These are phyloP conservation scores for Coniochaeta ligniaria DNA, from an alignment of 2,329 filamentous ascomycete species.

Conservation along the genomic window DNA sequence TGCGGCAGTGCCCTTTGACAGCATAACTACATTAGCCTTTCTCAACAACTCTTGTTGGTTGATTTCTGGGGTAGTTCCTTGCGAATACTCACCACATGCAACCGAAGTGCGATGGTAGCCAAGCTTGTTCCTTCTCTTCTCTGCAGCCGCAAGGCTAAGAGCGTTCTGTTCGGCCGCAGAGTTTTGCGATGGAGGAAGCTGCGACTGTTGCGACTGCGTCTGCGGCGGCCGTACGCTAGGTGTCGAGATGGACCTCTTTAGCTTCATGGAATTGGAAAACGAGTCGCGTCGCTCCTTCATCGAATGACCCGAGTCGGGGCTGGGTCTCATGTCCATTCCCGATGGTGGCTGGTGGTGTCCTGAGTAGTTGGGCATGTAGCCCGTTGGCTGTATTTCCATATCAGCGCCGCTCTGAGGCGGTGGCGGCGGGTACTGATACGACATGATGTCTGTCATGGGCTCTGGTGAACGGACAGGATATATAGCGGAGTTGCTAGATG, in stretches of 20 bases:
- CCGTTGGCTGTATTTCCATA: conserved; percentile 31
- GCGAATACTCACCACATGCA: conserved; percentile 73
- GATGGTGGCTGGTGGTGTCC: conserved; percentile 21
- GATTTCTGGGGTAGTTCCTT: background rate
- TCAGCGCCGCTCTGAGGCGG: conserved; percentile 32
- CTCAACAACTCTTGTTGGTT: background rate
- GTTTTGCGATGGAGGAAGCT: conserved; percentile 10
- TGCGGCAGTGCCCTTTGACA: conserved; percentile 77
- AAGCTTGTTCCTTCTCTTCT: conserved; percentile 74
- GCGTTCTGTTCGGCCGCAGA: conserved; percentile 24
- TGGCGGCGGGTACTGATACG: conserved; percentile 40
- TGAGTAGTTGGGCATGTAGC: conserved; percentile 23
- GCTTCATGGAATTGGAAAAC: conserved; percentile 27
- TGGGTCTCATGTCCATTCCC: conserved; percentile 22
- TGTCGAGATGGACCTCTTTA: conserved; percentile 43
- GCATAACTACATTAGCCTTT: background rate
- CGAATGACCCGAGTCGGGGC: conserved; percentile 22
- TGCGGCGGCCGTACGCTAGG: conserved; percentile 37
- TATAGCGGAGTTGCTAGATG: conserved; percentile 19
- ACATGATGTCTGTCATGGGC: conserved; percentile 36
- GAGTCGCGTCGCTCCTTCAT: conserved; percentile 29
- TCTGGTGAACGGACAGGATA: conserved; percentile 18
- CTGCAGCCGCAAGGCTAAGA: conserved; percentile 27
- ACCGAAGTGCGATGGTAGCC: conserved; percentile 94
- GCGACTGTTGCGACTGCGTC: conserved; percentile 21